A percentile compares a stretch with the other conserved stretches of the same genome.
Conservation (phyloP, 768 basidiomycete species). For the Boletus rubescentipes region DNA sequence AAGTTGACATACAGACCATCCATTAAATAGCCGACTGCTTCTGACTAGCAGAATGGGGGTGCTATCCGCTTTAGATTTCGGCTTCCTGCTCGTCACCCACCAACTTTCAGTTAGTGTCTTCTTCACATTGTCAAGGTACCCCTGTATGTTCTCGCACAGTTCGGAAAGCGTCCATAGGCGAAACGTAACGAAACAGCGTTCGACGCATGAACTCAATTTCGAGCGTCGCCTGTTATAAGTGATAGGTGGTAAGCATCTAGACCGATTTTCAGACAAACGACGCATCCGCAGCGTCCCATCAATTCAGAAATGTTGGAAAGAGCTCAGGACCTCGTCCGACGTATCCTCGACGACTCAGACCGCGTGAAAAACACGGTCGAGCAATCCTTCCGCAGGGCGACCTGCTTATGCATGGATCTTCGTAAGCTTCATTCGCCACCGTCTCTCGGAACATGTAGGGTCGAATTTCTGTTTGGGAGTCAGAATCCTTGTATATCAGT, state of each 20-base stretch:
- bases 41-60: conserved; percentile 20
- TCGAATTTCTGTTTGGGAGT: conserved; percentile 68
- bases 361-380: conserved; percentile 80
- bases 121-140: conserved; percentile 87
- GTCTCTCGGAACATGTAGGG: conserved; percentile 91
- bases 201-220: conserved; percentile 99
- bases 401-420: conserved; percentile 90
- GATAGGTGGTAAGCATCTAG: neutral
- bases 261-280: neutral
- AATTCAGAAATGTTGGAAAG: conserved; percentile 92
- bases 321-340: conserved; percentile 76
- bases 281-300: conserved; percentile 93
- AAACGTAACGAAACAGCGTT: conserved; percentile 86
- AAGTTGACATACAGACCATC: neutral
- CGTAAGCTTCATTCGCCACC: conserved; percentile 86
- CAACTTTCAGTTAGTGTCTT: conserved; percentile 86
- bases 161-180: conserved; percentile 76
- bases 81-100: conserved; percentile 70
- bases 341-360: conserved; percentile 82
- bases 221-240: conserved; percentile 79
- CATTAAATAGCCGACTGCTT: conserved; percentile 13
- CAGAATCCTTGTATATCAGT: neutral
- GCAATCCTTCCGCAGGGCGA: conserved; percentile 71
- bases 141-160: conserved; percentile 86
- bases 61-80: conserved; percentile 20